Percentiles rank a stretch among this genome's conserved stretches.
Conservation (phyloP, 1,284 basidiomycete genomes). For the Caloboletus inedulis region DNA sequence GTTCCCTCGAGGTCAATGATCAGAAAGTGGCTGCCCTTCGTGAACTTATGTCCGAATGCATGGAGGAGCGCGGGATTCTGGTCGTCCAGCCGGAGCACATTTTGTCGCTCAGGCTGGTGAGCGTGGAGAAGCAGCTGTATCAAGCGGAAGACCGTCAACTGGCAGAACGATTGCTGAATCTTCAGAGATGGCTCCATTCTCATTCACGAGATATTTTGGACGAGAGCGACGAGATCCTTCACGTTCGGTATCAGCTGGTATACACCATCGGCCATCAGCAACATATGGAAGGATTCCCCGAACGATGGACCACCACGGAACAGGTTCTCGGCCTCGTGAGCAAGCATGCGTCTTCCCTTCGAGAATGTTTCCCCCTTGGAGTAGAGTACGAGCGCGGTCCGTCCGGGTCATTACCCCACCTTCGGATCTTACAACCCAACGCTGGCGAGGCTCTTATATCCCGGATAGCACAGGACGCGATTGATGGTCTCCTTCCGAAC, state of each 20-base stretch:
- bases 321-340: not conserved
- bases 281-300: not conserved
- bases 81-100: constrained; percentile 53
- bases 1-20: constrained; percentile 31
- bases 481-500: not conserved
- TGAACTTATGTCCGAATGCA: constrained; percentile 39
- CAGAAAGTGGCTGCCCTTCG: not conserved
- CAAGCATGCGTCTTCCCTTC: not conserved
- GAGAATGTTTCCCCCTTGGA: not conserved
- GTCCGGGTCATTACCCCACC: not conserved
- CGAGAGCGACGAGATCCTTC: not conserved
- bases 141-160: not conserved
- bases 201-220: constrained; percentile 11
- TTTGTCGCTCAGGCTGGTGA: constrained; percentile 48
- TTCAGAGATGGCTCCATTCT: not conserved
- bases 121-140: constrained; percentile 32
- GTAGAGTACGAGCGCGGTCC: not conserved
- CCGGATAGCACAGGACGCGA: not conserved
- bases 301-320: not conserved
- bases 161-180: not conserved
- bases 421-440: not conserved
- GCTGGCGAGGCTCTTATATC: not conserved
- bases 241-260: not conserved
- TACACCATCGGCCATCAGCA: not conserved
- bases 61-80: constrained; percentile 39